Evolutionary conservation across 768 basidiomycete species (phyloP), one percentile per base, ranked within the genome.

Genomic region (Hygrophorus pudorinus): DNA sequence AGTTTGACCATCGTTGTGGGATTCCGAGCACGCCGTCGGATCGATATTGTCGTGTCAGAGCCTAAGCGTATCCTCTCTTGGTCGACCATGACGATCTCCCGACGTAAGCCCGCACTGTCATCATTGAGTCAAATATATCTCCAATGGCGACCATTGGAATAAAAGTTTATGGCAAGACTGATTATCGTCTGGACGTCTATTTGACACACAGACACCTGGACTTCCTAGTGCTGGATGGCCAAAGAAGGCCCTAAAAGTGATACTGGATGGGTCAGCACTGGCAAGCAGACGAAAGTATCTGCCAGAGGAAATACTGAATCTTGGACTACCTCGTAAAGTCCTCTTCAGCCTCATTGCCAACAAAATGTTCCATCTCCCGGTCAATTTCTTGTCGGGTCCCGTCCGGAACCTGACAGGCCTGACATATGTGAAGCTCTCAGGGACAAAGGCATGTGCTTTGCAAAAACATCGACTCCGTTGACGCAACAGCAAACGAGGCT

Each of bases 321-420:
- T 7, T 45, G 44, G 44, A 38, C 8, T 8, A 8, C 20, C 18
- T 44, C 56, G 57, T 14, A 41, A 46, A 13, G 36, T 41, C 1
- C 49, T 66, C 32, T 52, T 67, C 7, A 21, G 24, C 10, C 37
- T 51, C 20, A 38, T 61, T 2, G 44, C 54, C 7, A 46, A 51
- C 13, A 47, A 51, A 11, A 46, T 46, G 5, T 20, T 41, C 4
- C 18, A 50, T 10, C 52, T 61, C 18, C 61, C 61, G 0, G 33
- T 48, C 13, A 57, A 57, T 27, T 58, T 61, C 28, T 62, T 24
- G 38, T 63, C 41, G 62, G 61, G 7, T 50, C 55, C 14, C 57
- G 57, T 9, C 55, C 57, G 9, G 56, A 58, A 28, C 24, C 21
- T 4, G n/a, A n/a, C n/a, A n/a, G n/a, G n/a, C n/a, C n/a, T n/a